Evolutionary conservation across 176 grass and related monocot species (phyloP).

Genomic region (Hordeum marinum): DNA sequence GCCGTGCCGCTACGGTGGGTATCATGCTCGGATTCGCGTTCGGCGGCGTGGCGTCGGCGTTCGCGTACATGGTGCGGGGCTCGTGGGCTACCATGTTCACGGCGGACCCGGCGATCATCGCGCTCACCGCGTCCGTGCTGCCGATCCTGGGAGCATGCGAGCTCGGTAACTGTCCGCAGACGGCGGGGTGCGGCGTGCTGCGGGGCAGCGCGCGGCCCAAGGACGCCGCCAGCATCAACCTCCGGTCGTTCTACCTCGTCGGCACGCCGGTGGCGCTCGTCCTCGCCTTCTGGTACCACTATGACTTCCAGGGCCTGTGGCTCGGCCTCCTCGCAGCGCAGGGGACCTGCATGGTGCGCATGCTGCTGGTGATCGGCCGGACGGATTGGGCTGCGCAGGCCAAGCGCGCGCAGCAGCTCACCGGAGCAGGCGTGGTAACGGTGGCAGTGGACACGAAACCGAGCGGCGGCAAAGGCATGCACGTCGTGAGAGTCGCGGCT

Average conservation of each 20-base stretch:
- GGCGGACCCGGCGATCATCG: constrained; percentile 53
- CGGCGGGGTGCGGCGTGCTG: constrained; percentile 70
- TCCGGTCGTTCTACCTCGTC: constrained; percentile 73
- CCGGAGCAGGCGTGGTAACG: constrained; percentile 21
- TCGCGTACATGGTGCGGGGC: constrained; percentile 51
- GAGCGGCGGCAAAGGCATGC: neutral
- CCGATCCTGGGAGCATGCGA: constrained; percentile 73
- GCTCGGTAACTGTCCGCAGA: constrained; percentile 89
- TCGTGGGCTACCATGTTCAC: constrained; percentile 78
- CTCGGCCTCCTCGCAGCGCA: constrained; percentile 77
- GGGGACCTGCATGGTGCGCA: constrained; percentile 55
- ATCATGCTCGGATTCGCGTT: constrained; percentile 62
- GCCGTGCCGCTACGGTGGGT: constrained; percentile 47
- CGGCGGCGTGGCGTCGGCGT: constrained; percentile 50
- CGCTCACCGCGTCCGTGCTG: constrained; percentile 70
- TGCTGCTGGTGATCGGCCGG: constrained; percentile 54
- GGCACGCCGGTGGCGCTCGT: constrained; percentile 72
- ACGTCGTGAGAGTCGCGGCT: neutral
- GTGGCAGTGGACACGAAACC: neutral
- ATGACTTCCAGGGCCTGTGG: constrained; percentile 80
- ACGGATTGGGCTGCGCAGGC: constrained; percentile 67
- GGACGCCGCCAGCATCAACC: constrained; percentile 80
- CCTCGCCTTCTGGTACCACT: constrained; percentile 59
- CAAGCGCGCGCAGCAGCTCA: constrained; percentile 57
- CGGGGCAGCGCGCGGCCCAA: constrained; percentile 72